Conservation (phyloP, 441 rosid species). For the Corymbia calophylla region DNA sequence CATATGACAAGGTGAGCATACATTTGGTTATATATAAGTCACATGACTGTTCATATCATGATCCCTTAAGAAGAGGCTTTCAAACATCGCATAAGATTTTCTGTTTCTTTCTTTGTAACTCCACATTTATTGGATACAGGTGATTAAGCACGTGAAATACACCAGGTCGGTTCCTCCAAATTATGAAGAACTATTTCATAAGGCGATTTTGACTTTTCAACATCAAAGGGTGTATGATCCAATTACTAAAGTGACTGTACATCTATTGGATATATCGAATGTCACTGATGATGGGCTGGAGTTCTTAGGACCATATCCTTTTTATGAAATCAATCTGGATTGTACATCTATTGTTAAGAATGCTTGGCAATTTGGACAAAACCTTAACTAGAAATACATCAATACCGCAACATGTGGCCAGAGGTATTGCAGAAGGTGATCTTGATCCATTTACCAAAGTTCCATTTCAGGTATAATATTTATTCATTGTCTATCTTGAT, state of each 20-base stretch:
- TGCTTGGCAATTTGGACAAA: neutral
- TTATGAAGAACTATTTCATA: conserved; percentile 83
- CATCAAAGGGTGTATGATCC: conserved; percentile 93
- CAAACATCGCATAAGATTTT: neutral
- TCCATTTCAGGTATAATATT: conserved; percentile 60
- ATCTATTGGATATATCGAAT: conserved; percentile 44
- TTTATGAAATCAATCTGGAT: neutral
- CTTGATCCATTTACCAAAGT: conserved; percentile 82
- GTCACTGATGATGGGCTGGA: conserved; percentile 45
- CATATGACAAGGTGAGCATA: conserved; percentile 59
- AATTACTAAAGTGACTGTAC: conserved; percentile 39
- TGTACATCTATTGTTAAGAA: neutral
- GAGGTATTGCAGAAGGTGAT: conserved; percentile 82
- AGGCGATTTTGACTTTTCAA: conserved; percentile 83
- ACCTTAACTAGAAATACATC: conserved; percentile 55
- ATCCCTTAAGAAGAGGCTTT: neutral
- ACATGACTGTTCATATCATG: neutral
- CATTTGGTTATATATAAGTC: neutral
- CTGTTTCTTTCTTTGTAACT: neutral
- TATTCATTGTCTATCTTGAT: neutral
- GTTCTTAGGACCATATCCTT: conserved; percentile 99
- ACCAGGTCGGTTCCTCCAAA: conserved; percentile 75
- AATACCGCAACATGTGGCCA: conserved; percentile 66
- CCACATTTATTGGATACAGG: conserved; percentile 32
- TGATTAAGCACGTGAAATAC: conserved; percentile 82